Percentiles rank a stretch among this genome's conserved stretches.
Evolutionary conservation across 2,329 filamentous ascomycete genomes (phyloP).

Genomic region (Zymoseptoria brevis): DNA sequence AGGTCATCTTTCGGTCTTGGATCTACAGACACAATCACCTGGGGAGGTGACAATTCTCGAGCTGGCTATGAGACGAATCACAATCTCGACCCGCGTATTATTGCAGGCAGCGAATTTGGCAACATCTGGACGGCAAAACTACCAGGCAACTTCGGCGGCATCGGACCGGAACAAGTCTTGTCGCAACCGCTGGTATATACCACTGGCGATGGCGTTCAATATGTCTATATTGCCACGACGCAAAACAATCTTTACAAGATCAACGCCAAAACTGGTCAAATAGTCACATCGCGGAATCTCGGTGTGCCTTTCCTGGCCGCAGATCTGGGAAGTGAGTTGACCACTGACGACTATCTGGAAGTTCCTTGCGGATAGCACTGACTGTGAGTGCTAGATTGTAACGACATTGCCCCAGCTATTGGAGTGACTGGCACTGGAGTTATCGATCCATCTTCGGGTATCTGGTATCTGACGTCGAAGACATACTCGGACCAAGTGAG

Average conservation of each 20-base stretch:
- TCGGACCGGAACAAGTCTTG: constrained; percentile 5
- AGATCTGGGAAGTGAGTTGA: neutral
- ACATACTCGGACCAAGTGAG: constrained; percentile 1
- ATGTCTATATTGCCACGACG: constrained; percentile 7
- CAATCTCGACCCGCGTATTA: constrained; percentile 1
- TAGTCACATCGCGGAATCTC: constrained; percentile 2
- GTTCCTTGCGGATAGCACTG: neutral
- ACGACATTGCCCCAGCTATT: constrained; percentile 3
- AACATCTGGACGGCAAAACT: constrained; percentile 6
- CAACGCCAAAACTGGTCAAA: constrained; percentile 6
- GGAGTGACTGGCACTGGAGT: constrained; percentile 7
- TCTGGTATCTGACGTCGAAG: constrained; percentile 8
- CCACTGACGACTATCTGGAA: neutral
- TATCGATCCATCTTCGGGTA: constrained; percentile 4
- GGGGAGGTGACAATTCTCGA: constrained; percentile 5
- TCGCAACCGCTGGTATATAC: constrained; percentile 7
- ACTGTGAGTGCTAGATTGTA: neutral
- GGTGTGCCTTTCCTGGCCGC: constrained; percentile 6
- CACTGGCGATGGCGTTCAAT: constrained; percentile 3
- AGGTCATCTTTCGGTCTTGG: neutral
- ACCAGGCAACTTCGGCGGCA: constrained; percentile 3
- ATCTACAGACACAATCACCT: constrained; percentile 6
- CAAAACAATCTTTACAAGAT: constrained; percentile 10
- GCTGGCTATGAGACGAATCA: constrained; percentile 7
- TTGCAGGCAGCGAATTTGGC: constrained; percentile 2